Percentiles rank a stretch among this genome's conserved stretches.
These are phyloP conservation scores for Kalmanozyma brasiliensis DNA, from an alignment of 1,284 basidiomycete genomes.

Conservation along the genomic window DNA sequence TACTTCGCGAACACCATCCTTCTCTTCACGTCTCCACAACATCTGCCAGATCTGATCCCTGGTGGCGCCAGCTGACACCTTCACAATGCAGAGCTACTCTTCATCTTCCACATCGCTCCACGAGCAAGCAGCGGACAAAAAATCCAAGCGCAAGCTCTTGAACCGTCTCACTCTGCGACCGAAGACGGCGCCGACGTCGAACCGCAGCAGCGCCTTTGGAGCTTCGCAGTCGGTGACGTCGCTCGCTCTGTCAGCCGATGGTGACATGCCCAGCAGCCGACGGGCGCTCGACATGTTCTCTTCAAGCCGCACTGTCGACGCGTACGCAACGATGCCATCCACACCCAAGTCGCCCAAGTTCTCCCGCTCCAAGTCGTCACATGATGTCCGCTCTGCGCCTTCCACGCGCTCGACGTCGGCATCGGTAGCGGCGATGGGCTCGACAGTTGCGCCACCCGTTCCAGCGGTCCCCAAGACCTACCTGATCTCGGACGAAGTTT, in stretches of 20 bases:
- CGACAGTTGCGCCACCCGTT: slow-evolving; percentile 12
- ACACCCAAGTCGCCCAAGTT: slow-evolving; percentile 7
- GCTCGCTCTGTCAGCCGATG: slow-evolving; percentile 4
- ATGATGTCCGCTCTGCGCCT: not conserved
- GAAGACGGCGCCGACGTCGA: not conserved
- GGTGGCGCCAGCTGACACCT: not conserved
- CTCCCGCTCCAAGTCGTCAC: slow-evolving; percentile 2
- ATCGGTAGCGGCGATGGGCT: not conserved
- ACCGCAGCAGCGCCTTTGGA: slow-evolving; percentile 1
- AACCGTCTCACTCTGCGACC: slow-evolving; percentile 22
- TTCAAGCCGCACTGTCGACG: not conserved
- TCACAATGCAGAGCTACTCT: slow-evolving; percentile 19
- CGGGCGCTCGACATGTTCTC: slow-evolving; percentile 23
- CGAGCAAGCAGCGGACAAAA: slow-evolving; percentile 1
- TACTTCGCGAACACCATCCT: not conserved
- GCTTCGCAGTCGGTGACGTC: slow-evolving; percentile 18
- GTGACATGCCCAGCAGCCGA: slow-evolving; percentile 11
- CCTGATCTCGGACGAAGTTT: slow-evolving; percentile 27
- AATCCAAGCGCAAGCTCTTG: slow-evolving; percentile 14
- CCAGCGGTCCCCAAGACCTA: slow-evolving; percentile 14
- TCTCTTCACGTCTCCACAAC: not conserved
- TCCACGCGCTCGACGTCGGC: slow-evolving; percentile 2
- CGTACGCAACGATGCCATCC: slow-evolving; percentile 2
- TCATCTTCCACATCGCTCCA: slow-evolving; percentile 19
- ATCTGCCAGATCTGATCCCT: not conserved